Evolutionary conservation across 768 basidiomycete species (phyloP), one percentile per base, ranked within the genome.

Genomic region (Gautieria morchelliformis): DNA sequence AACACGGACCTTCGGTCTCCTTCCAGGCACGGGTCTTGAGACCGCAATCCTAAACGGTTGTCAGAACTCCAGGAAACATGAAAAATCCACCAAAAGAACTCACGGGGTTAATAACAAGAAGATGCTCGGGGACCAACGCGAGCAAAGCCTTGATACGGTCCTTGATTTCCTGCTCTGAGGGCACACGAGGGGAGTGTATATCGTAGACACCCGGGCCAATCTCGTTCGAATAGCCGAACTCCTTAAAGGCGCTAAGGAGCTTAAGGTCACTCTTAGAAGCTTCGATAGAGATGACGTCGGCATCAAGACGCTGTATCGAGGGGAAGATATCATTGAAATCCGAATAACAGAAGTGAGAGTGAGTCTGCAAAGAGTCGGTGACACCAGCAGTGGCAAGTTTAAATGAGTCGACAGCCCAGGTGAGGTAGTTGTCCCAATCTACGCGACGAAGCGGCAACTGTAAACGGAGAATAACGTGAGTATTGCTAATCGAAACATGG

Each of bases 271-370:
- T 87, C 88, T 98, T 97, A 63, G 93, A 95, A 49, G 93, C 93
- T 74, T 97, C 94, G 68, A 97, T 96, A 53, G 93, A 95, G 76
- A 99, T 98, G 71, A 96, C 93, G 70, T 99, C 96, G 62, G 94
- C 93, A 66, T 99, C 96, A 59, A 99, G 87, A 62, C 87, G 84
- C 73, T 94, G 87, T 70, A 98, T 96, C 59, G 90, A 94, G 32
- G 89, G 84, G 89, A 97, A 97, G 76, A 97, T 97, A 70, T 96
- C 92, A 75, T 87, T 90, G 70, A 97, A 98, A 78, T 97, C 94
- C 57, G 94, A 97, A 78, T 93, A 94, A 78, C 93, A 95, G 82
- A 95, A 95, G 81, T 99, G 96, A 52, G 93, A 97, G 79, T 97
- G 95, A 65, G 93, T 93, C 76, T 98, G 95, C 66, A 92, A 89